Percentiles rank a stretch among this genome's conserved stretches.
Conservation (phyloP, 176 grass and related monocot species). For the Avena insularis region DNA sequence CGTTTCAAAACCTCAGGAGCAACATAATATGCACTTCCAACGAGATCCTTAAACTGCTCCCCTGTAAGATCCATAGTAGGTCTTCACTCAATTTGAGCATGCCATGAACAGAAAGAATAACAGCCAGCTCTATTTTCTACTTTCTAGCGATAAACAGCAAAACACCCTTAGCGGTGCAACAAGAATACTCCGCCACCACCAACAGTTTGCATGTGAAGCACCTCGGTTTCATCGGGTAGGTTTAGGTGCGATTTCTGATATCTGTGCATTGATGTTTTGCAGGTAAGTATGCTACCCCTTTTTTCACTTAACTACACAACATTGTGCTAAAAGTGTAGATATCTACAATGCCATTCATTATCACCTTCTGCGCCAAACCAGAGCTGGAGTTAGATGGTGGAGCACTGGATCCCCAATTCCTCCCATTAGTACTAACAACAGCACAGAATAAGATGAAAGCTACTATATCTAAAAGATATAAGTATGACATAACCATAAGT, state of each 20-base stretch:
- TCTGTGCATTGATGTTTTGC: background rate
- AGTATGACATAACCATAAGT: constrained; percentile 29
- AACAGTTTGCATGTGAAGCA: constrained; percentile 28
- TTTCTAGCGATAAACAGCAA: background rate
- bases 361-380: background rate
- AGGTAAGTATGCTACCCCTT: background rate
- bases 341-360: constrained; percentile 37
- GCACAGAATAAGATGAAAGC: background rate
- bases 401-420: constrained; percentile 25
- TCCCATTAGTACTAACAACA: background rate
- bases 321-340: background rate
- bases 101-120: background rate
- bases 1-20: constrained; percentile 91
- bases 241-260: background rate
- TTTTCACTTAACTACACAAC: background rate
- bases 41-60: constrained; percentile 91
- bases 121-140: background rate
- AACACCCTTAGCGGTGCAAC: background rate
- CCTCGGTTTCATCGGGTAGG: background rate
- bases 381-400: constrained; percentile 7
- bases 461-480: background rate
- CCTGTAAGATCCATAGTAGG: constrained; percentile 49
- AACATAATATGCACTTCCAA: constrained; percentile 99
- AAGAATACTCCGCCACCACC: background rate
- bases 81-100: constrained; percentile 14